phyloP scores from a whole-genome alignment of 75 land plant genomes.

The Larix kaempferi region DNA sequence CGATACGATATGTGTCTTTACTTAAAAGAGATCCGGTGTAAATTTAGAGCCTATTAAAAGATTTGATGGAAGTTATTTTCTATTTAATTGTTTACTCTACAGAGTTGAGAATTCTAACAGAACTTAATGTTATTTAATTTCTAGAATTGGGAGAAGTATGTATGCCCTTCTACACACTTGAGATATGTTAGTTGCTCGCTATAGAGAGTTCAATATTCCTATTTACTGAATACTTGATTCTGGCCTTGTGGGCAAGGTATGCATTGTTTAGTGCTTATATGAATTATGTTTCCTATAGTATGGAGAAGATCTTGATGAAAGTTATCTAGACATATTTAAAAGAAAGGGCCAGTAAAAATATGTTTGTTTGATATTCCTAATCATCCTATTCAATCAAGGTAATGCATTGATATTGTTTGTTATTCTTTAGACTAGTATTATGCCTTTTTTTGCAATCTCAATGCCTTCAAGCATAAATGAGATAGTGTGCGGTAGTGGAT shows the following conservation, averaged over 20 bases:
- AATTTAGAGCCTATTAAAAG: too few species aligned
- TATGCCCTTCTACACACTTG: conserved; percentile 83
- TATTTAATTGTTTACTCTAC: too few species aligned
- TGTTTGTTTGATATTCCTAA: too few species aligned
- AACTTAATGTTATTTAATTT: conserved; percentile 11
- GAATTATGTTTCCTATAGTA: background rate
- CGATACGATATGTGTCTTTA: too few species aligned
- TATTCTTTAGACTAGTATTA: background rate
- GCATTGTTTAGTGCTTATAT: background rate
- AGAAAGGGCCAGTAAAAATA: background rate
- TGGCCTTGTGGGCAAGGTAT: conserved; percentile 93
- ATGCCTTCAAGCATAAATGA: too few species aligned
- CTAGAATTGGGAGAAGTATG: conserved; percentile 91
- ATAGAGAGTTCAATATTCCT: conserved; percentile 88
- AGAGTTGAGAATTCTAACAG: background rate
- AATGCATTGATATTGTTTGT: background rate
- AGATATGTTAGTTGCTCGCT: conserved; percentile 95
- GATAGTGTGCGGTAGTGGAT: too few species aligned
- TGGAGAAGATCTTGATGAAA: background rate
- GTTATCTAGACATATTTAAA: background rate
- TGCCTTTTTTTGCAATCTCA: background rate
- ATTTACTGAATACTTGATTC: conserved; percentile 83
- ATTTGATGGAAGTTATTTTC: too few species aligned
- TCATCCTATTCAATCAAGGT: too few species aligned
- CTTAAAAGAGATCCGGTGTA: too few species aligned